Base-by-base conservation (phyloP, 1,139 yeast species). In the Candida sanyaensis region DNA sequence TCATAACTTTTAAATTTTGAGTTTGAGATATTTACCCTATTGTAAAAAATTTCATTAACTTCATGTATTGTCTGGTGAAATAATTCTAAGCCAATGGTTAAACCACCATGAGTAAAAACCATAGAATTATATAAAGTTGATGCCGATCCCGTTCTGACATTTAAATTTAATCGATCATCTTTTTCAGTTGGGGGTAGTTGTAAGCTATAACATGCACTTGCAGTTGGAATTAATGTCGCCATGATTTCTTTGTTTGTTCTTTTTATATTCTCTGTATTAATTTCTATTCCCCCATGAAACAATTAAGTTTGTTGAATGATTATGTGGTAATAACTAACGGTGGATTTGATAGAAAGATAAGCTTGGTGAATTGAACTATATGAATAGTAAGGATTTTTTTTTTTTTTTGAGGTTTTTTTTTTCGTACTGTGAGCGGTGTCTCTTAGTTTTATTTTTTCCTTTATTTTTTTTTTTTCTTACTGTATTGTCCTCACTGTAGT, bases 71-170 rank as follows among this genome's bases (percentile, higher is more conserved):
- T 66, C 13, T 71, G 60, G 6, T 68, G 61, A n/a, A 49, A 55
- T 26, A 85, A 60, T 41, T 78, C 81, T 26, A 84, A 58, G 1
- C 86, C 87, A 23, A 81, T 65, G 1, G 83, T 78, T n/a, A 83
- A 63, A 0, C 93, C 93, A n/a, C 91, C 92, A 58, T 75, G 80
- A 0, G 81, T 81, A 43, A 82, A 76, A 1, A 86, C 73, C 46
- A 82, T 69, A 12, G 91, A 84, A 55, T 83, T 78, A 44, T 76
- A 73, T 12, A 83, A 69, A 2, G 79, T 69, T 3, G 84, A 68
- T 0, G 89, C 81, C 1, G 88, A 79, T 10, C 93, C 93, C 1
- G 89, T 83, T 50, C 92, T 71, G 39, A 78, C 79, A 50, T 79
- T 81, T 51, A 86, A 66, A 51, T 77, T 71, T 44, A 71, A 61